Conservation (phyloP, 441 rosid species). For the Hura crepitans region DNA sequence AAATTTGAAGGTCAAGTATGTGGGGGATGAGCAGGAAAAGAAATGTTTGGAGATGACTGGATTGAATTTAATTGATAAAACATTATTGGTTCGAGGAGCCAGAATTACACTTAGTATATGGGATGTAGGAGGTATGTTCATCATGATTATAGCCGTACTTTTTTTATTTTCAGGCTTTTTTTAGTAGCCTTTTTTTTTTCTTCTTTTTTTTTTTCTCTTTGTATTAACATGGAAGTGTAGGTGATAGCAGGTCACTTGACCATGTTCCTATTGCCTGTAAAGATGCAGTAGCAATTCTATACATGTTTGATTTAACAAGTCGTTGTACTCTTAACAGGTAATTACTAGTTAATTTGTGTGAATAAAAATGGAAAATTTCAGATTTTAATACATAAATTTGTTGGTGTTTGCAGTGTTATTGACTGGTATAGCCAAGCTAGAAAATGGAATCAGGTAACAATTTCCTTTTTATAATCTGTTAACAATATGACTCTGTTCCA, state of each 20-base stretch:
- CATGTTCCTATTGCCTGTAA: slow-evolving; percentile 88
- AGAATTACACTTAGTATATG: slow-evolving; percentile 80
- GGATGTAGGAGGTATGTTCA: slow-evolving; percentile 75
- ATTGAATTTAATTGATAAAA: slow-evolving; percentile 75
- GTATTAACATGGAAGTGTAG: slow-evolving; percentile 27
- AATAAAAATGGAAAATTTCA: background rate
- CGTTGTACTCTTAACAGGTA: slow-evolving; percentile 86
- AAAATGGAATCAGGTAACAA: slow-evolving; percentile 85
- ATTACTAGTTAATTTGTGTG: background rate
- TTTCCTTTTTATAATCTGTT: background rate
- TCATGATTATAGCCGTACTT: background rate
- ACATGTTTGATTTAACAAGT: slow-evolving; percentile 94
- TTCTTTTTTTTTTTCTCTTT: background rate
- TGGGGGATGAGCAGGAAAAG: slow-evolving; percentile 64
- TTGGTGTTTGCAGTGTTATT: slow-evolving; percentile 44
- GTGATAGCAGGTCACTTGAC: slow-evolving; percentile 57
- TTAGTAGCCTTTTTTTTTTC: no score
- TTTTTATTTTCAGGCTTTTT: no score
- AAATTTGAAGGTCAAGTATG: slow-evolving; percentile 54
- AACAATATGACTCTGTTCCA: background rate
- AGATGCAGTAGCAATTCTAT: slow-evolving; percentile 84
- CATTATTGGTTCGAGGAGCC: slow-evolving; percentile 67
- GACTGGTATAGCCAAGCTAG: slow-evolving; percentile 83
- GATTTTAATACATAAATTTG: background rate
- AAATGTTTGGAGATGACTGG: slow-evolving; percentile 65